Percentiles rank a stretch among this genome's conserved stretches.
Conservation (phyloP, 768 basidiomycete genomes). For the Pholiota conissans region DNA sequence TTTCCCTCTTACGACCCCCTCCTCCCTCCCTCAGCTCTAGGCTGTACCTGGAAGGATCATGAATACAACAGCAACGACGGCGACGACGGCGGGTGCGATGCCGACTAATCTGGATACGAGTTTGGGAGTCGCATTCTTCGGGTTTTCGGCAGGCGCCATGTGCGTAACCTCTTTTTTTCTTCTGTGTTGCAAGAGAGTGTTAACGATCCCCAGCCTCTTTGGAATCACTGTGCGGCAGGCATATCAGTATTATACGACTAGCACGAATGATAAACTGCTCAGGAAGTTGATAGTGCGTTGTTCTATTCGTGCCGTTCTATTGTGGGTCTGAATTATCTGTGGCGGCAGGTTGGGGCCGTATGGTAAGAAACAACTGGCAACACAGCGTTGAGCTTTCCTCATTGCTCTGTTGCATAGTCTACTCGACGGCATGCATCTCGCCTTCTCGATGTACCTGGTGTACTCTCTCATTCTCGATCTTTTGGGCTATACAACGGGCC, state of each 20-base stretch:
- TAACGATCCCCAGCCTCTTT: slow-evolving; percentile 23
- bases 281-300: slow-evolving; percentile 24
- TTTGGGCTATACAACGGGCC: slow-evolving; percentile 17
- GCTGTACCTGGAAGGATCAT: slow-evolving; percentile 17
- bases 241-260: slow-evolving; percentile 27
- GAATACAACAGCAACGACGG: slow-evolving; percentile 15
- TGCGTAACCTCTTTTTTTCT: slow-evolving; percentile 12
- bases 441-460: slow-evolving; percentile 27
- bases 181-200: not conserved
- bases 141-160: slow-evolving; percentile 30
- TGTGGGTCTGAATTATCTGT: not conserved
- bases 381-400: not conserved
- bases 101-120: slow-evolving; percentile 17
- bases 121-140: slow-evolving; percentile 29
- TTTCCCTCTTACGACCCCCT: slow-evolving; percentile 9
- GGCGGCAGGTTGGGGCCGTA: slow-evolving; percentile 19
- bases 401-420: slow-evolving; percentile 13
- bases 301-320: not conserved
- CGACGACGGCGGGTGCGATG: not conserved
- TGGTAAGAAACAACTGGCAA: slow-evolving; percentile 14
- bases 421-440: slow-evolving; percentile 27
- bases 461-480: slow-evolving; percentile 23
- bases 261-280: slow-evolving; percentile 13
- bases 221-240: slow-evolving; percentile 31
- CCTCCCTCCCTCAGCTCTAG: slow-evolving; percentile 16